Percentiles rank a stretch among this genome's conserved stretches.
These are phyloP conservation scores for Saururus chinensis DNA, from an alignment of 164 flowering plant genomes.

Conservation along the genomic window DNA sequence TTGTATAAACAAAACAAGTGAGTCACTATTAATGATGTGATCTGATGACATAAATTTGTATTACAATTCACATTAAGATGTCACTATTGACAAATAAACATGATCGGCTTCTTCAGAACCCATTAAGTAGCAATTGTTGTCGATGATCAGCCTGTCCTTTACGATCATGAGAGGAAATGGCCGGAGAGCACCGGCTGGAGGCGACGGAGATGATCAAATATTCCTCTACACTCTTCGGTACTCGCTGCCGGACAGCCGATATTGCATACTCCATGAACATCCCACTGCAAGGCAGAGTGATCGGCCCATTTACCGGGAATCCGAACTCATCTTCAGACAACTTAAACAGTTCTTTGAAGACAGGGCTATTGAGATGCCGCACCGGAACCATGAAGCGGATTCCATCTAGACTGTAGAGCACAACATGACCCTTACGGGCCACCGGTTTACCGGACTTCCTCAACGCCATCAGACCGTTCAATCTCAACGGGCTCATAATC, in stretches of 20 bases:
- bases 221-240: slow-evolving; percentile 8
- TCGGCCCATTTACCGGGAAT: slow-evolving; percentile 11
- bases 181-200: neutral
- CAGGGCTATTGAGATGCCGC: slow-evolving; percentile 7
- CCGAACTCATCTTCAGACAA: slow-evolving; percentile 20
- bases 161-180: neutral
- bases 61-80: too few species aligned
- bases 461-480: neutral
- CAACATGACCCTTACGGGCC: slow-evolving; percentile 16
- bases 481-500: neutral
- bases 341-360: slow-evolving; percentile 11
- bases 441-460: neutral
- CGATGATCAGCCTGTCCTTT: neutral
- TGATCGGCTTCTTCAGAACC: neutral
- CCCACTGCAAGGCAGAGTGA: slow-evolving; percentile 18
- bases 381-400: slow-evolving; percentile 18
- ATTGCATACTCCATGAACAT: slow-evolving; percentile 11
- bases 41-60: too few species aligned
- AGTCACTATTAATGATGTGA: too few species aligned
- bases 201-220: slow-evolving; percentile 7
- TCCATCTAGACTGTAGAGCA: slow-evolving; percentile 16
- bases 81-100: too few species aligned
- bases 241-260: slow-evolving; percentile 1
- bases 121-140: slow-evolving; percentile 2
- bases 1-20: too few species aligned